Evolutionary conservation across 1,139 yeast species (phyloP).

Genomic region (Komagataea norvegica): DNA sequence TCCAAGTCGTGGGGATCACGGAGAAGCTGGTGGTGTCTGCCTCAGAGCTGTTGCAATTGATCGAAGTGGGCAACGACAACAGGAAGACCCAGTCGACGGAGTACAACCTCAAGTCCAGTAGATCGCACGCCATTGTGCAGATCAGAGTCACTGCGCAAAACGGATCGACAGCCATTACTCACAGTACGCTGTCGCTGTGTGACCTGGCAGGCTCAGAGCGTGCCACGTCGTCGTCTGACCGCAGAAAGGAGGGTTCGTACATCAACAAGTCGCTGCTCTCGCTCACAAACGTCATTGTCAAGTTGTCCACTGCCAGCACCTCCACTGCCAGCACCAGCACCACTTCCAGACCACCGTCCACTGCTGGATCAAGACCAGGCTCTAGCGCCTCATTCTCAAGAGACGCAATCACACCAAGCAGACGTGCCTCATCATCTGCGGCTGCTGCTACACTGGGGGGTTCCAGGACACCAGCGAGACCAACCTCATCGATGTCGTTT

Average conservation of each 20-base stretch:
- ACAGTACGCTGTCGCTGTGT: conserved; percentile 76
- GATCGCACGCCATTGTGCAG: conserved; percentile 91
- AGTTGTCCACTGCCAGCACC: conserved; percentile 51
- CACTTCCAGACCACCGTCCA: conserved; percentile 2
- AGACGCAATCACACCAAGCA: conserved; percentile 1
- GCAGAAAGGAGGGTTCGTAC: conserved; percentile 89
- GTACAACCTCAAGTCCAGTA: conserved; percentile 73
- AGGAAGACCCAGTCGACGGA: conserved; percentile 88
- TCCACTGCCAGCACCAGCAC: not conserved
- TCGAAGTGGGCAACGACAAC: conserved; percentile 65
- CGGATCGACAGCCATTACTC: conserved; percentile 26
- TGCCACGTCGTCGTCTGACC: conserved; percentile 71
- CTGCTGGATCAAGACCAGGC: not conserved
- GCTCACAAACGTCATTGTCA: conserved; percentile 81
- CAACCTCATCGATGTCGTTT: conserved; percentile 8
- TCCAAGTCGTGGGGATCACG: conserved; percentile 69
- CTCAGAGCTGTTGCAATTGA: conserved; percentile 55
- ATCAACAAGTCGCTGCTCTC: conserved; percentile 89
- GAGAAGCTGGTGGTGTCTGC: conserved; percentile 54
- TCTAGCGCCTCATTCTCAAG: conserved; percentile 1
- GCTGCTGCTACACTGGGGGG: not conserved
- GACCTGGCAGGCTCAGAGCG: conserved; percentile 96
- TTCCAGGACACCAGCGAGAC: conserved; percentile 5
- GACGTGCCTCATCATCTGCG: not conserved
- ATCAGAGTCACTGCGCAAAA: conserved; percentile 50